phyloP scores from a whole-genome alignment of 768 basidiomycete species.

The Leucogyrophana mollusca region DNA sequence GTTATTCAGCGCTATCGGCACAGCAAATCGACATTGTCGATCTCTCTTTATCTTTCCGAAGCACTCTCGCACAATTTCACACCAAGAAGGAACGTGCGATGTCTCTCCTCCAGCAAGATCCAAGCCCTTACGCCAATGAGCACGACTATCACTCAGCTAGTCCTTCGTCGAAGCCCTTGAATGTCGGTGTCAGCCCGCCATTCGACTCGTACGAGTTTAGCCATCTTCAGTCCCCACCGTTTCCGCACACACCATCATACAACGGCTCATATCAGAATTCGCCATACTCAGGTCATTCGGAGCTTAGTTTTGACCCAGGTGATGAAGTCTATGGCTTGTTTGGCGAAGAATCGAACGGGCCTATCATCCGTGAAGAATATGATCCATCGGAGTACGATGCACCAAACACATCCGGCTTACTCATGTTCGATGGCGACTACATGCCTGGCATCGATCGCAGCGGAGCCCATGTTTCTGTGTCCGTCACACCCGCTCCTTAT shows the following conservation, averaged over 20 bases:
- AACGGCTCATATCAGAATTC: slow-evolving; percentile 71
- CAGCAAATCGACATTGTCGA: no score
- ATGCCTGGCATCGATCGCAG: slow-evolving; percentile 32
- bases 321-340: slow-evolving; percentile 50
- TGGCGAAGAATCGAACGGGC: slow-evolving; percentile 40
- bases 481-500: slow-evolving; percentile 33
- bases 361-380: slow-evolving; percentile 49
- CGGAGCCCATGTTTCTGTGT: slow-evolving; percentile 35
- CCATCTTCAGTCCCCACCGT: slow-evolving; percentile 36
- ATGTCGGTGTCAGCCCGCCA: slow-evolving; percentile 19
- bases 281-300: slow-evolving; percentile 66
- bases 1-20: no score
- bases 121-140: slow-evolving; percentile 14
- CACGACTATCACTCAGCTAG: slow-evolving; percentile 24
- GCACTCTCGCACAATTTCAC: no score
- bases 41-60: no score
- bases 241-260: slow-evolving; percentile 54
- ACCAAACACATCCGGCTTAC: slow-evolving; percentile 45
- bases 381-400: slow-evolving; percentile 74
- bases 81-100: slow-evolving; percentile 13
- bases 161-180: slow-evolving; percentile 26
- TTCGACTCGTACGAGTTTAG: slow-evolving; percentile 42
- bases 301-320: slow-evolving; percentile 54
- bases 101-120: slow-evolving; percentile 29
- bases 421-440: slow-evolving; percentile 59